Evolutionary conservation across 305 asterid genomes (phyloP), one percentile per base, ranked within the genome.

Genomic region (Solanum aculeatissimum): DNA sequence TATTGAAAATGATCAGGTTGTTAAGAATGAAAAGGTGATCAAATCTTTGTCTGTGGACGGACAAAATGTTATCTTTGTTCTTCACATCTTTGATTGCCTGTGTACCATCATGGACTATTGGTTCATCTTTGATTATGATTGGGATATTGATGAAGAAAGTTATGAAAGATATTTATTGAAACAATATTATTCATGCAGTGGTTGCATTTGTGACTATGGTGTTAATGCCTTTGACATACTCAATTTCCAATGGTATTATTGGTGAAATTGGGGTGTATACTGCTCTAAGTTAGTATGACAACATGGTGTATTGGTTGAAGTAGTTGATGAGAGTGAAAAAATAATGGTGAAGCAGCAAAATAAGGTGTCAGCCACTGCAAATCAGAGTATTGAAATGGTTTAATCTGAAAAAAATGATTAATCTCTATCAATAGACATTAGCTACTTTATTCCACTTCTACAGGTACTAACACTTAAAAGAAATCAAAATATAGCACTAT

Each of bases 1-100:
- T 90, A 97, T 95, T 15, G 99, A 96, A 84, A 90, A 83, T 86
- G 99, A 96, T 89, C 97, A 95, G 91, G 95, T 96, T 88, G 89
- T 92, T 85, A 98, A 94, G 83, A 92, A 92, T 85, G 98, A 97
- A 84, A 95, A 93, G 92, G 91, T 91, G 84, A 87, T 95, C 89
- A 96, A 91, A 88, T 91, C 98, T 27, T 94, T 93, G 89, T 90
- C 97, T 51, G 99, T 94, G 91, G 92, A 2, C 78, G 92, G 80
- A 94, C 97, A 0, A 97, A 97, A 9, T 92, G 0, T 4, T 94
- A 1, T 91, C 97, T 2, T 0, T 92, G 4, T 88, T 92, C 58
- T 91, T 94, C 65, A 91, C 94, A 6, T 96, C 98, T 6, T 16
- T 94, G 84, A 77, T 94, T 2, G 89, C 91, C 0, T 91, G 92